Evolutionary conservation across 495 filamentous ascomycete genomes (phyloP).

Genomic region (Penicillium psychrofluorescens): DNA sequence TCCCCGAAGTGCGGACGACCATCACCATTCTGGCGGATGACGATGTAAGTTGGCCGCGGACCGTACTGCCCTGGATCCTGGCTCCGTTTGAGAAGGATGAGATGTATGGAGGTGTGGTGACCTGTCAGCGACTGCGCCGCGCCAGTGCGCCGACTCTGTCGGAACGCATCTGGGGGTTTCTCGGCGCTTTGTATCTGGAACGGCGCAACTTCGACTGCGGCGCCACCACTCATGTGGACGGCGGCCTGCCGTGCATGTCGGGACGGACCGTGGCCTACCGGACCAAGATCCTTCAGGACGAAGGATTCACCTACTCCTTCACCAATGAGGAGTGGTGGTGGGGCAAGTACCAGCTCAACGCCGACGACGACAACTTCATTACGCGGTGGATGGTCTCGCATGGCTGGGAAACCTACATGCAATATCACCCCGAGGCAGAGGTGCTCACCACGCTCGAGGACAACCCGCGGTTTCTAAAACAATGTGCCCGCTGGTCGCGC

Average conservation of each 20-base stretch:
- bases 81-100: constrained; percentile 73
- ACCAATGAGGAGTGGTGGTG: constrained; percentile 63
- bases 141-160: constrained; percentile 46
- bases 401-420: constrained; percentile 69
- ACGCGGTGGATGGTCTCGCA: constrained; percentile 73
- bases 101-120: constrained; percentile 71
- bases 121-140: constrained; percentile 71
- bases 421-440: constrained; percentile 66
- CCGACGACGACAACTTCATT: constrained; percentile 80
- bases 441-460: constrained; percentile 71
- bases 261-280: constrained; percentile 80
- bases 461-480: constrained; percentile 64
- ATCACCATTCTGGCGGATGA: constrained; percentile 83
- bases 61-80: constrained; percentile 72
- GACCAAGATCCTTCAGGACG: constrained; percentile 69
- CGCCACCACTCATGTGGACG: constrained; percentile 77
- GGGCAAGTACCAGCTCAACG: constrained; percentile 65
- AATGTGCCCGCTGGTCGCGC: constrained; percentile 74
- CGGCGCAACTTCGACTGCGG: constrained; percentile 85
- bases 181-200: constrained; percentile 77
- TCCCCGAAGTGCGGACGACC: constrained; percentile 64
- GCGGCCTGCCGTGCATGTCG: constrained; percentile 81
- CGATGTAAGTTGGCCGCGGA: constrained; percentile 77
- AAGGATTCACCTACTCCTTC: constrained; percentile 65
- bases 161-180: constrained; percentile 62